These are phyloP conservation scores for Collybia nuda DNA, from an alignment of 768 basidiomycete species.

Conservation along the genomic window DNA sequence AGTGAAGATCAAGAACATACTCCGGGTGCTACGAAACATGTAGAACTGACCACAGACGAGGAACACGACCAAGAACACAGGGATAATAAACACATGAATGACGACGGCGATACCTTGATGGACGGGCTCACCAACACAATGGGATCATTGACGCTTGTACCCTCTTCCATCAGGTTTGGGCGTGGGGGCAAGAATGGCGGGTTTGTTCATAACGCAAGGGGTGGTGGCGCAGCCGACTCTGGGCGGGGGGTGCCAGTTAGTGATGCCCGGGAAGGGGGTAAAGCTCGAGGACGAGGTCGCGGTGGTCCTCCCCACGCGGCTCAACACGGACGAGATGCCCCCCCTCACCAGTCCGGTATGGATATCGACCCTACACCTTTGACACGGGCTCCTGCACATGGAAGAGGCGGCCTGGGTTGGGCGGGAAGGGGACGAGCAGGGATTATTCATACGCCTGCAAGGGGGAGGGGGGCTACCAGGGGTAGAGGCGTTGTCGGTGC, in stretches of 20 bases:
- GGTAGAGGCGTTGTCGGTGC: background rate
- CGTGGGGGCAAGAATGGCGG: constrained; percentile 62
- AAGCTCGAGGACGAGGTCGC: constrained; percentile 18
- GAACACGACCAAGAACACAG: constrained; percentile 9
- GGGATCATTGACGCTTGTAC: constrained; percentile 56
- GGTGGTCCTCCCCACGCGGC: constrained; percentile 1
- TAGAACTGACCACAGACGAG: constrained; percentile 2
- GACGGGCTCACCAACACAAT: constrained; percentile 51
- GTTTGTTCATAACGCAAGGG: constrained; percentile 36
- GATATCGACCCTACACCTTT: constrained; percentile 11
- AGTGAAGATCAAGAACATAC: constrained; percentile 23
- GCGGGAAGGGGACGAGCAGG: constrained; percentile 17
- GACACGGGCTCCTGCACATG: constrained; percentile 1
- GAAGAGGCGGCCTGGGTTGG: constrained; percentile 5
- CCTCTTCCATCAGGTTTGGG: constrained; percentile 70
- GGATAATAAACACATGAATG: background rate
- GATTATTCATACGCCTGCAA: constrained; percentile 2
- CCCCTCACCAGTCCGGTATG: constrained; percentile 6
- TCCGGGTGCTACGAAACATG: constrained; percentile 15
- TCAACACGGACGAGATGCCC: constrained; percentile 1
- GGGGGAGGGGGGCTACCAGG: constrained; percentile 5
- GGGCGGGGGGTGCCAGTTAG: constrained; percentile 1
- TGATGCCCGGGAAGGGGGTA: constrained; percentile 15
- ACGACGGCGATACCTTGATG: constrained; percentile 25
- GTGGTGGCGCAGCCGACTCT: background rate